phyloP scores from a whole-genome alignment of 2,329 filamentous ascomycete species.

The Knoxdaviesia capensis region DNA sequence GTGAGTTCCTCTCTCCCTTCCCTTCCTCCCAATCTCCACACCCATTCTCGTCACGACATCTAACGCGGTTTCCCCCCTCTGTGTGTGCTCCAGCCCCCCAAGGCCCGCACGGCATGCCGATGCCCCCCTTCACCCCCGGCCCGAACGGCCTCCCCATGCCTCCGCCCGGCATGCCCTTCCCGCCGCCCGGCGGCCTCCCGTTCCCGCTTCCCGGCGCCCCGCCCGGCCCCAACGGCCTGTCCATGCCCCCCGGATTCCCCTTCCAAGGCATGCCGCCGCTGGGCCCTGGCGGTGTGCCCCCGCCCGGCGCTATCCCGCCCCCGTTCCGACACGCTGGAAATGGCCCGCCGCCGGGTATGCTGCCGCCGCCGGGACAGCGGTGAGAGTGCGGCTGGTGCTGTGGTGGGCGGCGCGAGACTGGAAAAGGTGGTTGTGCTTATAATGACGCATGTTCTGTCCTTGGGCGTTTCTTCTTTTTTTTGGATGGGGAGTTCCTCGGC shows the following conservation, averaged over 20 bases:
- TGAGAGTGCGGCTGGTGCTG: background rate
- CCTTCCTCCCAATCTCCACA: background rate
- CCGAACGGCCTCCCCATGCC: slow-evolving; percentile 16
- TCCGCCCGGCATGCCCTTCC: slow-evolving; percentile 22
- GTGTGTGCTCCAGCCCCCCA: slow-evolving; percentile 22
- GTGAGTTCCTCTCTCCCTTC: background rate
- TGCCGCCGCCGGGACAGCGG: slow-evolving; percentile 18
- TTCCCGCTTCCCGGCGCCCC: slow-evolving; percentile 19
- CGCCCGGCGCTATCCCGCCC: slow-evolving; percentile 8
- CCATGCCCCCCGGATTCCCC: slow-evolving; percentile 12
- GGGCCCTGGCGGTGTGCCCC: slow-evolving; percentile 8
- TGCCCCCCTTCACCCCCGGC: slow-evolving; percentile 22
- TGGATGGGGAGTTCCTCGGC: background rate
- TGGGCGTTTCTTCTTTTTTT: background rate
- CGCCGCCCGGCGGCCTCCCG: slow-evolving; percentile 14
- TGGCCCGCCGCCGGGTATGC: slow-evolving; percentile 8
- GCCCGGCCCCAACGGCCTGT: slow-evolving; percentile 10
- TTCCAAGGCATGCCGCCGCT: slow-evolving; percentile 11
- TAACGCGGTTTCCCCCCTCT: background rate
- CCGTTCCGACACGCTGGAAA: slow-evolving; percentile 5
- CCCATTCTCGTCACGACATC: slow-evolving; percentile 1
- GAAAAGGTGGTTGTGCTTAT: background rate
- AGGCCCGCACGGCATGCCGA: slow-evolving; percentile 28
- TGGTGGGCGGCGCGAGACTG: background rate
- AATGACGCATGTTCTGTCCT: background rate